phyloP scores from a whole-genome alignment of 2,329 filamentous ascomycete genomes.

The Pezicula neosporulosa region DNA sequence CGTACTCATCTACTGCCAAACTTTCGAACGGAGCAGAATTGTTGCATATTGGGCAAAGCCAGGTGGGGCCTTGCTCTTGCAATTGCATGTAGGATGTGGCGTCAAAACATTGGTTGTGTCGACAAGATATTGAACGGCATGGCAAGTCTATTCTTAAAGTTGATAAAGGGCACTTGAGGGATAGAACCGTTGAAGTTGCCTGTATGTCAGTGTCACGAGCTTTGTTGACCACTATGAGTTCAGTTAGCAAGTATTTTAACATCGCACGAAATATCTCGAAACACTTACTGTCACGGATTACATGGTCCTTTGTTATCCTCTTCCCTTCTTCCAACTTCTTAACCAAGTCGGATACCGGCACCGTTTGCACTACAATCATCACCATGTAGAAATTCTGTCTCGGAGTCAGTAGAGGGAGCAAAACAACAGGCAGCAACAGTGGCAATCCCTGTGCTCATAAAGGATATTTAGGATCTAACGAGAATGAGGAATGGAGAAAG shows the following conservation, averaged over 20 bases:
- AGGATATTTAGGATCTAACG: neutral
- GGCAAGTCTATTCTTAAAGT: constrained; percentile 79
- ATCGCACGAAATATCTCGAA: neutral
- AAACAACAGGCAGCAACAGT: constrained; percentile 12
- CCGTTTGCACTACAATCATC: constrained; percentile 71
- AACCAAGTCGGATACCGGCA: constrained; percentile 69
- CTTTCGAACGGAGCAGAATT: constrained; percentile 77
- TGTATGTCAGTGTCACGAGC: constrained; percentile 87
- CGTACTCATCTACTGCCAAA: constrained; percentile 83
- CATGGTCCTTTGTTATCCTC: constrained; percentile 75
- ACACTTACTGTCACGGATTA: constrained; percentile 76
- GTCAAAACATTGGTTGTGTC: constrained; percentile 93
- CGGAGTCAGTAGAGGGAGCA: constrained; percentile 13
- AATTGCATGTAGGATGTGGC: constrained; percentile 87
- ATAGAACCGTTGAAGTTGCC: constrained; percentile 83
- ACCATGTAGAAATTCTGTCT: constrained; percentile 68
- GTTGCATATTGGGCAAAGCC: constrained; percentile 93
- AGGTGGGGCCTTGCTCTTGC: constrained; percentile 94
- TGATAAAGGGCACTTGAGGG: constrained; percentile 87
- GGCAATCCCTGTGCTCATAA: neutral
- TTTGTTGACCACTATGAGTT: constrained; percentile 69
- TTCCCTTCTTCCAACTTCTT: constrained; percentile 60
- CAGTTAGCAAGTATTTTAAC: constrained; percentile 10
- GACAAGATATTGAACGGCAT: constrained; percentile 75
- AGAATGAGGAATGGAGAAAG: constrained; percentile 12